Evolutionary conservation across 768 basidiomycete species (phyloP).

Genomic region (Imleria badia): DNA sequence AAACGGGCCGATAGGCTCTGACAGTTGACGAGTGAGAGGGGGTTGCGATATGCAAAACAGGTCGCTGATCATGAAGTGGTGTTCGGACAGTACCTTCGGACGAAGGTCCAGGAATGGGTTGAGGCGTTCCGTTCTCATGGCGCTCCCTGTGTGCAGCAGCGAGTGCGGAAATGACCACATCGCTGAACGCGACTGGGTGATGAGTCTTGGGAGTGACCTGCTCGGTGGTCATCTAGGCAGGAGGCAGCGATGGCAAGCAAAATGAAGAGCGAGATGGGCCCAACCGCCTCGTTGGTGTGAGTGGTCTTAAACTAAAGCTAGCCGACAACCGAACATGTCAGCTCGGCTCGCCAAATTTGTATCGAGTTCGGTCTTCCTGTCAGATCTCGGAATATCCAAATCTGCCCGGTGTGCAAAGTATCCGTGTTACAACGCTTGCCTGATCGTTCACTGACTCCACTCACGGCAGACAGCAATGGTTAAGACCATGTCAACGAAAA

Average conservation of each 20-base stretch:
- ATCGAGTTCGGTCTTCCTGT: too few relatives aligned
- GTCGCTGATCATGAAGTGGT: constrained; percentile 9
- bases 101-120: not conserved
- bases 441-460: too few relatives aligned
- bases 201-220: not conserved
- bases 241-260: too few relatives aligned
- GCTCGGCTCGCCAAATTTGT: not conserved
- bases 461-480: too few relatives aligned
- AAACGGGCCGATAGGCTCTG: constrained; percentile 5
- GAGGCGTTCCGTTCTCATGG: not conserved
- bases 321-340: not conserved
- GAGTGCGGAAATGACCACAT: constrained; percentile 7
- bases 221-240: constrained; percentile 11
- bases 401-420: too few relatives aligned
- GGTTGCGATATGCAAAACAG: constrained; percentile 15
- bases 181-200: constrained; percentile 3
- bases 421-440: too few relatives aligned
- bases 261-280: too few relatives aligned
- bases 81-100: not conserved
- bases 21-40: constrained; percentile 1
- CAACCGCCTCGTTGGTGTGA: too few relatives aligned
- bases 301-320: too few relatives aligned
- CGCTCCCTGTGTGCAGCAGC: not conserved
- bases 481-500: too few relatives aligned
- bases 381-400: too few relatives aligned